Evolutionary conservation across 2,329 filamentous ascomycete genomes (phyloP).

Genomic region (Cyphellophora europaea): DNA sequence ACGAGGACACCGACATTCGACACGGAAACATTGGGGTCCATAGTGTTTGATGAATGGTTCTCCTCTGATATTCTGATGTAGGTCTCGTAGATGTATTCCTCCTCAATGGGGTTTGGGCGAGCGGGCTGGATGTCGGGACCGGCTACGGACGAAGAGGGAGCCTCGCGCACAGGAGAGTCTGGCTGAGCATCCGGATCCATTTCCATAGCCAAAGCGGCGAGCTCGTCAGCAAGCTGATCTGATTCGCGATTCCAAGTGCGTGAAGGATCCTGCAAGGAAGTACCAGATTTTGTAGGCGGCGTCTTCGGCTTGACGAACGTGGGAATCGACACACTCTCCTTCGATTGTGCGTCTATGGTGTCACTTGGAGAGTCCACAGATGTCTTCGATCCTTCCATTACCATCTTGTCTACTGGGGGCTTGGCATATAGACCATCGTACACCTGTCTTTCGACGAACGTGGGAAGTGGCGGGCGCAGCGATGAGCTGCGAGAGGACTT

Average conservation of each 20-base stretch:
- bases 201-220: slow-evolving; percentile 33
- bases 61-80: slow-evolving; percentile 42
- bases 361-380: neutral
- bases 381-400: slow-evolving; percentile 1
- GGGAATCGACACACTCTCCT: neutral
- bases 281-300: slow-evolving; percentile 19
- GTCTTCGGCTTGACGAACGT: slow-evolving; percentile 3
- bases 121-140: neutral
- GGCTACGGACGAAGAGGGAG: neutral
- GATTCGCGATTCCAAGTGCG: slow-evolving; percentile 33
- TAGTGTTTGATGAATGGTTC: slow-evolving; percentile 21
- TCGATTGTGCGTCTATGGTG: neutral
- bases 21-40: slow-evolving; percentile 1
- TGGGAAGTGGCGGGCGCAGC: slow-evolving; percentile 16
- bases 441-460: slow-evolving; percentile 16
- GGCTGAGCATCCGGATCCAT: slow-evolving; percentile 23
- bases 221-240: slow-evolving; percentile 30
- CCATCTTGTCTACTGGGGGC: slow-evolving; percentile 1
- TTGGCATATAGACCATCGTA: slow-evolving; percentile 6
- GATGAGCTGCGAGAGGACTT: slow-evolving; percentile 4
- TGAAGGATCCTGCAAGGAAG: slow-evolving; percentile 26
- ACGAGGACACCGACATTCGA: slow-evolving; percentile 35
- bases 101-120: slow-evolving; percentile 20
- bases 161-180: slow-evolving; percentile 1
- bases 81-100: slow-evolving; percentile 53